Conservation (phyloP, 176 grass and related monocot genomes). For the Puccinellia tenuiflora region DNA sequence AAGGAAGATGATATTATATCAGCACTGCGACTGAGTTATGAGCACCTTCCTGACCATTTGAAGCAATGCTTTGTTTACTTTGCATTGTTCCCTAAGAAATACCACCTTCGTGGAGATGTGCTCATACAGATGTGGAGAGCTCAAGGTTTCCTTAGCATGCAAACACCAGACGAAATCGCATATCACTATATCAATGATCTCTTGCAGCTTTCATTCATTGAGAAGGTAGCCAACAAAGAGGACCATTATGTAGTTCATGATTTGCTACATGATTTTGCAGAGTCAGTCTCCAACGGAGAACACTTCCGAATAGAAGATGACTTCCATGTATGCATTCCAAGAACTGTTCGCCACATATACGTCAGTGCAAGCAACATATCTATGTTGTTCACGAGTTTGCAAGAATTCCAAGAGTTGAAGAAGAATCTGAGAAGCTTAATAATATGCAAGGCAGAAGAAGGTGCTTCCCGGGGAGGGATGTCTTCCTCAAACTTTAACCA, state of each 20-base stretch:
- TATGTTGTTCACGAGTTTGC: not conserved
- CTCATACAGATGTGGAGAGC: constrained; percentile 45
- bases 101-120: not conserved
- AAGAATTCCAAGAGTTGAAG: constrained; percentile 18
- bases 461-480: not conserved
- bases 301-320: constrained; percentile 40
- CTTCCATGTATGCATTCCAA: not conserved
- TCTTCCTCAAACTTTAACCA: not conserved
- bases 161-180: constrained; percentile 26
- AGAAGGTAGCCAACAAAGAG: not conserved
- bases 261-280: constrained; percentile 50
- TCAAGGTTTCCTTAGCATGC: constrained; percentile 35
- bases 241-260: constrained; percentile 45
- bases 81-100: constrained; percentile 46
- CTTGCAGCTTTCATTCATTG: constrained; percentile 34
- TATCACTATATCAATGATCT: constrained; percentile 31
- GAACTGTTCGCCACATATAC: constrained; percentile 37
- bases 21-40: constrained; percentile 41
- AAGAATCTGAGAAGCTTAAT: constrained; percentile 38
- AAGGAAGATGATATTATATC: constrained; percentile 44
- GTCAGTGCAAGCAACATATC: constrained; percentile 26
- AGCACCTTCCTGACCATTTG: constrained; percentile 34
- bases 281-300: constrained; percentile 30
- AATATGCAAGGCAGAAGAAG: constrained; percentile 12
- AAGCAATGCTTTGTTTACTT: constrained; percentile 53